phyloP scores from a whole-genome alignment of 306 rosid species.

The Trichosanthes cucumerina region DNA sequence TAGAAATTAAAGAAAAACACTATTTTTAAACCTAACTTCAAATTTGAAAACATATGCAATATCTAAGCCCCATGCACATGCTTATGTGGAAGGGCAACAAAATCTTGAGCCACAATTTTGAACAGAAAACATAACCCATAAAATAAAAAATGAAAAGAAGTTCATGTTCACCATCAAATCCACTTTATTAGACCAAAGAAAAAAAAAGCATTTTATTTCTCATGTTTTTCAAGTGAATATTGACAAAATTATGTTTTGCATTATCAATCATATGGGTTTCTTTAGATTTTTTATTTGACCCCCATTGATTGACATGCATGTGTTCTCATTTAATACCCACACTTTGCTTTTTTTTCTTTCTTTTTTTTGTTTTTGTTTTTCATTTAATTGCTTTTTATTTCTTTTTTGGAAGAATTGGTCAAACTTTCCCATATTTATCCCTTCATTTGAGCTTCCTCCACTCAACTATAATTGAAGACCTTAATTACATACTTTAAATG shows the following conservation, averaged over 20 bases:
- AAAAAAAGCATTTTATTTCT: not conserved
- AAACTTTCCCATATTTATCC: not conserved
- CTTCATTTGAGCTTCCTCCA: not conserved
- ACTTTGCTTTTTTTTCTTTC: not conserved
- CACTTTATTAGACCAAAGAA: not conserved
- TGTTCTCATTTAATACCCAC: not conserved
- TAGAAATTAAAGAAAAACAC: no score
- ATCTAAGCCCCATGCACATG: not conserved
- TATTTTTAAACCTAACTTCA: not conserved
- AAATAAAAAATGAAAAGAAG: not conserved
- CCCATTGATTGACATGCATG: constrained; percentile 1
- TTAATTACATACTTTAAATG: not conserved
- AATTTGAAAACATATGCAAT: not conserved
- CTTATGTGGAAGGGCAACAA: not conserved
- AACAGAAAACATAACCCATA: not conserved
- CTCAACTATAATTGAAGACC: not conserved
- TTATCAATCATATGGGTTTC: not conserved
- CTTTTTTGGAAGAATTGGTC: not conserved
- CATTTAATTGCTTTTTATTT: not conserved
- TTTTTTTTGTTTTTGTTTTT: no score
- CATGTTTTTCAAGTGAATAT: not conserved
- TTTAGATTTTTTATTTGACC: not conserved
- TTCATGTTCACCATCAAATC: not conserved
- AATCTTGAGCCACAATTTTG: not conserved
- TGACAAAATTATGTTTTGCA: not conserved